phyloP scores from a whole-genome alignment of 768 basidiomycete species.

The Macrolepiota fuliginosa region DNA sequence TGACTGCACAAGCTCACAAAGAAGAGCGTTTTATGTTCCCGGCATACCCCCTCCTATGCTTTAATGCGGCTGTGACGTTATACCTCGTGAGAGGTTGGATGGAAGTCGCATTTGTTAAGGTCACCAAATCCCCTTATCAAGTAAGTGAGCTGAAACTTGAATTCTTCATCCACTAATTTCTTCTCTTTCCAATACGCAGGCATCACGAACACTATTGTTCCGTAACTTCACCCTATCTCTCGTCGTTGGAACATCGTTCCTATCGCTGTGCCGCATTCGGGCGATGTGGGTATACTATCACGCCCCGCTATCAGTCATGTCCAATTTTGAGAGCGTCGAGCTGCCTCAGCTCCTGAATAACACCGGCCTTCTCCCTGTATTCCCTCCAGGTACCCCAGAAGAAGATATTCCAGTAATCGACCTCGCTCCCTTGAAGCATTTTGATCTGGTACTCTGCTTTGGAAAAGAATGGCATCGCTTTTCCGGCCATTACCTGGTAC shows the following conservation, averaged over 20 bases:
- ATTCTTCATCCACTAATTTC: not conserved
- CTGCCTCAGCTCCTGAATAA: conserved; percentile 79
- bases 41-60: conserved; percentile 85
- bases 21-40: conserved; percentile 99
- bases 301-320: conserved; percentile 72
- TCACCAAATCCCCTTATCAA: conserved; percentile 83
- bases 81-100: conserved; percentile 87
- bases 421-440: conserved; percentile 61
- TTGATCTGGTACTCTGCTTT: conserved; percentile 77
- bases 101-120: conserved; percentile 68
- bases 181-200: conserved; percentile 41
- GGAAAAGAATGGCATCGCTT: conserved; percentile 98
- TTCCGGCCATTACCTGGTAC: conserved; percentile 87
- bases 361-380: conserved; percentile 59
- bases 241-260: conserved; percentile 56
- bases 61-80: conserved; percentile 89
- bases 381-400: conserved; percentile 31
- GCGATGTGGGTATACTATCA: conserved; percentile 91
- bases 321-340: conserved; percentile 72
- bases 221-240: conserved; percentile 70
- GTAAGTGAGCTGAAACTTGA: conserved; percentile 41
- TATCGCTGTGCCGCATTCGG: conserved; percentile 78
- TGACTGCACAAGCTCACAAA: conserved; percentile 87
- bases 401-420: conserved; percentile 55
- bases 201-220: conserved; percentile 75